Evolutionary conservation across 2,329 filamentous ascomycete species (phyloP), one percentile per base, ranked within the genome.

Genomic region (Clarireedia paspali): DNA sequence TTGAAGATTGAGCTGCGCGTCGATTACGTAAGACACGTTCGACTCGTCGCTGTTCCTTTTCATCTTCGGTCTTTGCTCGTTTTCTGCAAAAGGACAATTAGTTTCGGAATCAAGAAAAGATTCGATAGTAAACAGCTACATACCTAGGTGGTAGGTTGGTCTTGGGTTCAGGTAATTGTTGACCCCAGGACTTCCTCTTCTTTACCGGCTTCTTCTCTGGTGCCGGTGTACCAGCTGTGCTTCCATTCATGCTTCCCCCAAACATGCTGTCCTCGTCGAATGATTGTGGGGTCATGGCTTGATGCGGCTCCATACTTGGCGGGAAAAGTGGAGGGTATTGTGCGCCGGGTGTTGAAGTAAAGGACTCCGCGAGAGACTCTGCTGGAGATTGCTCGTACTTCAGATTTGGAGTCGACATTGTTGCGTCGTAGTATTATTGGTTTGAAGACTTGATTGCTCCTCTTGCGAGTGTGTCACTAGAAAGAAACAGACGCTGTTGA

Each of bases 161-260:
- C 81, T 96, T 97, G 45, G 94, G 94, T 69, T 95, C 89, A 17
- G 94, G 94, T 42, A 97, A 84, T 71, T 95, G 89, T 73, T 99
- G 94, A 50, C 94, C 94, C 94, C 94, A 99, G 49, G 94, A 97
- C 76, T 97, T 99, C 67, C 94, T 81, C 83, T 96, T 96, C 83
- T 96, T 96, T 38, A 80, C 75, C 1, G 81, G 79, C 76, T 89
- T 94, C 79, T 88, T 89, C 47, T 85, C 81, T 17, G 67, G 64
- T 24, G 65, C 62, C 1, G 67, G 64, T 24, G 64, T 66, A 30
- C 62, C 65, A 47, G 62, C 58, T 14, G 64, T 55, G 45, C 63
- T 66, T 46, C 58, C 60, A 24, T 20, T 15, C 47, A 64, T 51
- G 0, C 61, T 62, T 30, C 57, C 64, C 4, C 66, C 64, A 56